Conservation (phyloP, 345 rosid species). For the Physaria fendleri region DNA sequence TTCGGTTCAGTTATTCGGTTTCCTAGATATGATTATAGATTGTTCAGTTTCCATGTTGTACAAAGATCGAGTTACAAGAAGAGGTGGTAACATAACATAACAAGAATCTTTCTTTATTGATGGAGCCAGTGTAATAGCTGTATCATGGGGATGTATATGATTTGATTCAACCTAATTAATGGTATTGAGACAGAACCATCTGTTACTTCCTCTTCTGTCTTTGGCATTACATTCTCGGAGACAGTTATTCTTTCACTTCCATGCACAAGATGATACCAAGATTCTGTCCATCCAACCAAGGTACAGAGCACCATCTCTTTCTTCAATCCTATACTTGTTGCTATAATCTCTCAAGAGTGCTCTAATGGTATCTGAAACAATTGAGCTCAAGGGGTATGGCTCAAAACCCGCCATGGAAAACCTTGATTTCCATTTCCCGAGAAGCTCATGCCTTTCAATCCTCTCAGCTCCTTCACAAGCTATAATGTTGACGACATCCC, state of each 20-base stretch:
- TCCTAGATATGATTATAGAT: too few relatives aligned
- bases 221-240: conserved; percentile 4
- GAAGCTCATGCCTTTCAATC: conserved; percentile 74
- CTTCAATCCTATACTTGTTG: conserved; percentile 58
- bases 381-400: conserved; percentile 69
- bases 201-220: not conserved
- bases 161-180: conserved; percentile 25
- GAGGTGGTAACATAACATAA: too few relatives aligned
- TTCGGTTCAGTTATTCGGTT: too few relatives aligned
- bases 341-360: conserved; percentile 42
- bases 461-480: conserved; percentile 91
- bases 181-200: conserved; percentile 18
- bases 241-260: conserved; percentile 19
- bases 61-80: too few relatives aligned
- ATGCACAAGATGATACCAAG: conserved; percentile 49
- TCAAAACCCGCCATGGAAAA: conserved; percentile 80
- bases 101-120: conserved; percentile 19
- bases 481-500: conserved; percentile 78
- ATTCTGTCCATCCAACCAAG: conserved; percentile 87
- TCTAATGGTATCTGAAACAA: conserved; percentile 59
- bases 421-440: conserved; percentile 73
- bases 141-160: conserved; percentile 28
- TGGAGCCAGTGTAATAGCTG: conserved; percentile 24
- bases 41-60: too few relatives aligned
- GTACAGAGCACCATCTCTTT: conserved; percentile 67